phyloP scores from a whole-genome alignment of 2,329 filamentous ascomycete genomes.

The Coniochaeta sp. region DNA sequence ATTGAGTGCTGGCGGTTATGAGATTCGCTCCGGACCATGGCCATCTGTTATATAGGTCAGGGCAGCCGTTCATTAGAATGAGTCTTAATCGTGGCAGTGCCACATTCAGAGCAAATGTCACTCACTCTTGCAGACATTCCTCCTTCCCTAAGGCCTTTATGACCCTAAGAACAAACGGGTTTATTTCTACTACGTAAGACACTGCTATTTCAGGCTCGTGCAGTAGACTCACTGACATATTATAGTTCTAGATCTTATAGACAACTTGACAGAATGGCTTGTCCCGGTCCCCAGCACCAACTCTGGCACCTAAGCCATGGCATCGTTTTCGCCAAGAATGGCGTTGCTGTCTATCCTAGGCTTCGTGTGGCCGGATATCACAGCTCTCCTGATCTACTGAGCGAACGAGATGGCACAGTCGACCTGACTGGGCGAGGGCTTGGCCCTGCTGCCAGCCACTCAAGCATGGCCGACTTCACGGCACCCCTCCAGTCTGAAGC shows the following conservation, averaged over 20 bases:
- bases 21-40: conserved; percentile 1
- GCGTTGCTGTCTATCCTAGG: conserved; percentile 14
- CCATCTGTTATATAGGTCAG: neutral
- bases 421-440: neutral
- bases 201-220: neutral
- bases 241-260: neutral
- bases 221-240: neutral
- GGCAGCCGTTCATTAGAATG: neutral
- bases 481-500: neutral
- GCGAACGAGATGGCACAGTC: neutral
- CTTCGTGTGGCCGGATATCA: conserved; percentile 10
- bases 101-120: neutral
- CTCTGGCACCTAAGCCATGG: conserved; percentile 29
- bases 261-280: conserved; percentile 9
- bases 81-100: neutral
- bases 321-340: conserved; percentile 25
- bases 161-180: neutral
- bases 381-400: conserved; percentile 4
- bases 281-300: conserved; percentile 6
- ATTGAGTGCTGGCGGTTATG: neutral
- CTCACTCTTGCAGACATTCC: neutral
- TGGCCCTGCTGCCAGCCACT: neutral
- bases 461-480: neutral
- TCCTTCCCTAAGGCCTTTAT: neutral
- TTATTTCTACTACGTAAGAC: neutral